Conservation (phyloP, 352 stramenopile genomes). For the Pythium oligandrum region DNA sequence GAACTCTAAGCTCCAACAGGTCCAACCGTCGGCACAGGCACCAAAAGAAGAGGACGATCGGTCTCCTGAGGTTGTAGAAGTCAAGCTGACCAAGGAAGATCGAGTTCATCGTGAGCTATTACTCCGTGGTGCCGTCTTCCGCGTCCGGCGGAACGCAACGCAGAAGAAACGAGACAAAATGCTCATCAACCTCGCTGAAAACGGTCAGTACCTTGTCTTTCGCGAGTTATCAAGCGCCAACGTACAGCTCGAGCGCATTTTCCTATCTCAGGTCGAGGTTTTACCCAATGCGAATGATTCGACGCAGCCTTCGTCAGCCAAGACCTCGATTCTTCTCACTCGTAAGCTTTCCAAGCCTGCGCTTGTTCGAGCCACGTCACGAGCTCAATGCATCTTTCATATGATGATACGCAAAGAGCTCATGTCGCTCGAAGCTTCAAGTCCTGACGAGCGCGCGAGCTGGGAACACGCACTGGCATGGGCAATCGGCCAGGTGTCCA, state of each 20-base stretch:
- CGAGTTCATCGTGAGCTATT: slow-evolving; percentile 4
- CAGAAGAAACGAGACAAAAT: slow-evolving; percentile 25
- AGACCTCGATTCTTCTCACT: background rate
- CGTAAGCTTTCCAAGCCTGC: slow-evolving; percentile 5
- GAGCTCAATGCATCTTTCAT: slow-evolving; percentile 27
- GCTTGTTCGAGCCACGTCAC: slow-evolving; percentile 5
- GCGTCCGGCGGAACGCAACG: slow-evolving; percentile 17
- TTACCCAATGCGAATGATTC: slow-evolving; percentile 7
- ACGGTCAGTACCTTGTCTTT: slow-evolving; percentile 37
- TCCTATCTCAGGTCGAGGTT: slow-evolving; percentile 36
- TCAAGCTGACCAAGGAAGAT: no score
- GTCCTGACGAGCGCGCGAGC: slow-evolving; percentile 19
- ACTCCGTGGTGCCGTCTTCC: slow-evolving; percentile 10
- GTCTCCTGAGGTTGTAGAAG: no score
- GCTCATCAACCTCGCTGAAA: slow-evolving; percentile 26
- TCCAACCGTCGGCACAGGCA: no score
- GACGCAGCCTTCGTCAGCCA: no score
- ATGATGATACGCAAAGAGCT: slow-evolving; percentile 36
- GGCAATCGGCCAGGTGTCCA: no score
- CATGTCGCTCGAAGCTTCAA: slow-evolving; percentile 29
- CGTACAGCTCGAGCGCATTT: slow-evolving; percentile 31
- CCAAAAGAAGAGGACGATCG: no score
- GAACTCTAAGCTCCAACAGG: no score
- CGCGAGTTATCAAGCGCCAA: slow-evolving; percentile 20
- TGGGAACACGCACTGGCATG: slow-evolving; percentile 30